A percentile compares a stretch with the other conserved stretches of the same genome.
phyloP scores from a whole-genome alignment of 805 yeast genomes.

The Teunomyces cretensis region DNA sequence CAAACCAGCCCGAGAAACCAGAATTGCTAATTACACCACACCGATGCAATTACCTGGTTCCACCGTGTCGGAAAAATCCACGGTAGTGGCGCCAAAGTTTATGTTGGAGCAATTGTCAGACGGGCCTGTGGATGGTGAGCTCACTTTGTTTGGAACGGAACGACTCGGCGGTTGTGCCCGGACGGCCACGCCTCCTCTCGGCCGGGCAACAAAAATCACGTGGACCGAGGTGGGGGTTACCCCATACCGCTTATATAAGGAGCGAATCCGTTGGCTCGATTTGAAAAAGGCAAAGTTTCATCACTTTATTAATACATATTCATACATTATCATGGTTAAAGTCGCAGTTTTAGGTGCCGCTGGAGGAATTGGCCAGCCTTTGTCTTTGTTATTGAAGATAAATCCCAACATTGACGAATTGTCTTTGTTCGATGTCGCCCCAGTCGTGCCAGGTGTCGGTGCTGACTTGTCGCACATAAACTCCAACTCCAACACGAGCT shows the following conservation, averaged over 20 bases:
- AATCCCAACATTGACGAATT: conserved; percentile 61
- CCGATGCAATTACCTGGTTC: too few relatives aligned
- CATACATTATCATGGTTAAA: conserved; percentile 45
- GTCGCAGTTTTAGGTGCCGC: conserved; percentile 90
- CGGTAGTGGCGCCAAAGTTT: too few relatives aligned
- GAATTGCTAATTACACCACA: too few relatives aligned
- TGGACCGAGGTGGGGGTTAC: conserved; percentile 1
- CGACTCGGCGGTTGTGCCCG: neutral
- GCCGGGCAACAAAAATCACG: conserved; percentile 5
- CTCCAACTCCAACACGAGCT: conserved; percentile 59
- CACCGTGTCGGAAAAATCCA: too few relatives aligned
- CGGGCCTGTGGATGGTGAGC: neutral
- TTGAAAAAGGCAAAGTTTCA: neutral
- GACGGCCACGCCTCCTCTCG: conserved; percentile 4
- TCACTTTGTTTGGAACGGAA: neutral
- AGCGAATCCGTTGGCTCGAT: neutral
- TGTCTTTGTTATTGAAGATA: conserved; percentile 76
- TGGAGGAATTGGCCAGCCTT: conserved; percentile 94
- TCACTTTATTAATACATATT: neutral
- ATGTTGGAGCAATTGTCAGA: too few relatives aligned
- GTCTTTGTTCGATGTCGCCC: conserved; percentile 81
- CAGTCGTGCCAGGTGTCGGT: conserved; percentile 75
- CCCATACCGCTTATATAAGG: conserved; percentile 2
- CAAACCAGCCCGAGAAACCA: too few relatives aligned
- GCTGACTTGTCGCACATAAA: conserved; percentile 85